Percentiles rank a stretch among this genome's conserved stretches.
These are phyloP conservation scores for Magnusiomyces paraingens DNA, from an alignment of 1,139 yeast species.

Conservation along the genomic window DNA sequence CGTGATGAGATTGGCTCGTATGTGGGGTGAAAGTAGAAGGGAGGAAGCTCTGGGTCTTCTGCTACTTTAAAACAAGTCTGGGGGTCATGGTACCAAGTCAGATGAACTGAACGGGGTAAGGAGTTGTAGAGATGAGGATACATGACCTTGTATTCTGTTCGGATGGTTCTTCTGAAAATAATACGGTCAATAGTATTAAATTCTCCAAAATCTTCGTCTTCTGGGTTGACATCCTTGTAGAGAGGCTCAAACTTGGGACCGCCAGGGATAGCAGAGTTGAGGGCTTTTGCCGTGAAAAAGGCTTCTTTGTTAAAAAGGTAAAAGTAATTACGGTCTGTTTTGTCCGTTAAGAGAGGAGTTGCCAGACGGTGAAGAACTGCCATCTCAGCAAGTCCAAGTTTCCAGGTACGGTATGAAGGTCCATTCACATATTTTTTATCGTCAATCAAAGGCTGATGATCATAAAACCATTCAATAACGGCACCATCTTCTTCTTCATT, in stretches of 20 bases:
- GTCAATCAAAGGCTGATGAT: constrained; percentile 65
- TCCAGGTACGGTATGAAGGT: constrained; percentile 71
- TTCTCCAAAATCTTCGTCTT: constrained; percentile 75
- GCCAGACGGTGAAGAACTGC: constrained; percentile 60
- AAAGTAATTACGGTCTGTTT: constrained; percentile 49
- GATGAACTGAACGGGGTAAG: constrained; percentile 56
- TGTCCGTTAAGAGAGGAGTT: constrained; percentile 58
- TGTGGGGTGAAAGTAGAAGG: constrained; percentile 49
- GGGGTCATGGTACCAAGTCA: constrained; percentile 60
- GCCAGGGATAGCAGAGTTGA: constrained; percentile 82
- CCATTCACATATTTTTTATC: constrained; percentile 57
- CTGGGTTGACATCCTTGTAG: constrained; percentile 60
- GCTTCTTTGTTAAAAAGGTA: constrained; percentile 72
- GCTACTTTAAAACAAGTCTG: constrained; percentile 42
- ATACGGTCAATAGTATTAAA: constrained; percentile 84
- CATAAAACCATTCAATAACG: constrained; percentile 73
- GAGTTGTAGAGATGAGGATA: constrained; percentile 83
- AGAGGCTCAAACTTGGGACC: constrained; percentile 96
- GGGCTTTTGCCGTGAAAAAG: constrained; percentile 83
- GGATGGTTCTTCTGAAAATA: constrained; percentile 66
- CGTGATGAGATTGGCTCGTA: constrained; percentile 52
- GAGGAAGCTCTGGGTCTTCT: constrained; percentile 48
- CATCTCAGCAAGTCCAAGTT: constrained; percentile 54
- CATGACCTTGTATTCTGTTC: constrained; percentile 81
- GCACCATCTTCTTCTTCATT: constrained; percentile 54